A percentile compares a stretch with the other conserved stretches of the same genome.
These are phyloP conservation scores for Eurotiales sp. DNA, from an alignment of 2,329 filamentous ascomycete species.

Conservation along the genomic window DNA sequence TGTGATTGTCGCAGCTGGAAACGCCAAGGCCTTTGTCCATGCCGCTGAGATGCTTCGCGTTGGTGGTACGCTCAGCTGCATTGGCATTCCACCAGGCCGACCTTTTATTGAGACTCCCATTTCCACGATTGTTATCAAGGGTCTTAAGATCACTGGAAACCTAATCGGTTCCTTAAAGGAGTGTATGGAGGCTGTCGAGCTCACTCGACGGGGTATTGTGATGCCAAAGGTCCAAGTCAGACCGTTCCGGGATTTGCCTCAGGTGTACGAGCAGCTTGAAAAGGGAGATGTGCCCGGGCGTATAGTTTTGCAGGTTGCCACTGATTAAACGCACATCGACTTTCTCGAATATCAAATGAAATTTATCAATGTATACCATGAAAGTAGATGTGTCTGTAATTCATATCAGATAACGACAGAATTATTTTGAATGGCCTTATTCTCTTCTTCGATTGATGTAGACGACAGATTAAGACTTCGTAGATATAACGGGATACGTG, in stretches of 20 bases:
- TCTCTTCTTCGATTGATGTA: neutral
- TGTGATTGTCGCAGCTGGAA: constrained; percentile 42
- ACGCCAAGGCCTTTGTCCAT: constrained; percentile 38
- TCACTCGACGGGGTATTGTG: constrained; percentile 40
- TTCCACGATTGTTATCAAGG: constrained; percentile 45
- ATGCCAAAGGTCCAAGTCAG: constrained; percentile 41
- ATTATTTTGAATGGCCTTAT: neutral
- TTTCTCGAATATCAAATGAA: neutral
- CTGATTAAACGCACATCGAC: neutral
- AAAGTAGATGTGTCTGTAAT: too few species aligned
- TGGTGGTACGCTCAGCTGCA: constrained; percentile 42
- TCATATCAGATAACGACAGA: neutral
- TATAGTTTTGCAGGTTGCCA: constrained; percentile 39
- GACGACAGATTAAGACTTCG: constrained; percentile 12
- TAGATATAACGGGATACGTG: constrained; percentile 23
- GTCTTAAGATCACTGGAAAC: constrained; percentile 42
- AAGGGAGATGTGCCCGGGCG: constrained; percentile 42
- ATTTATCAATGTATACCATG: neutral
- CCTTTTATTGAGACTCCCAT: constrained; percentile 40
- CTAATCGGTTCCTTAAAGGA: constrained; percentile 45
- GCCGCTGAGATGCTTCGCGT: constrained; percentile 44
- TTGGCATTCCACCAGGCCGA: constrained; percentile 41
- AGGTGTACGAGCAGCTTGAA: constrained; percentile 44
- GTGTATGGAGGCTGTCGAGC: constrained; percentile 45
- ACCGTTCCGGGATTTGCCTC: constrained; percentile 40